Evolutionary conservation across 495 filamentous ascomycete species (phyloP), one percentile per base, ranked within the genome.

Genomic region (Darksidea phi): DNA sequence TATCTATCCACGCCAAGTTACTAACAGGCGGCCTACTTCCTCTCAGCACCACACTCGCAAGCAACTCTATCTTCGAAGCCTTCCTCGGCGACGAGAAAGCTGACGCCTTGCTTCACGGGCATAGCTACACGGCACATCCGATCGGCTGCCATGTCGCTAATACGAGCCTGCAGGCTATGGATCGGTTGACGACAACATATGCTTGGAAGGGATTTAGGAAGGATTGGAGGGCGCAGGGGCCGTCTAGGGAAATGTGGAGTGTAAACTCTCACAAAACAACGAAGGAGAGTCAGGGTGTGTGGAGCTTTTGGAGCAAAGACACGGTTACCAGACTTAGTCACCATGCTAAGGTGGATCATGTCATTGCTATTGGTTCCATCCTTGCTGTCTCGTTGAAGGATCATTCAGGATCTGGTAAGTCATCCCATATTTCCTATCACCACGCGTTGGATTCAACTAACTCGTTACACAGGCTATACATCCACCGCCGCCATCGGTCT

Each of bases 71-170:
- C 48, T 92, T 88, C 67, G 60, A 82, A n/a, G 80, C 84, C 1
- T 91, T 91, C 62, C 72, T 81, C 2, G 82, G 83, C 25, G 76
- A 78, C 0, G 80, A 88, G 37, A 91, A 90, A 75, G 80, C 79
- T 12, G 85, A 89, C 57, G 88, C 88, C 0, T 72, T 92, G 34
- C 76, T 92, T 34, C 88, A 92, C 64, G 88, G 88, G 0, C 88
- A 92, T 72, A 89, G 86, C 67, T 92, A 92, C 65, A 92, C 88
- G 0, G 88, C 88, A 2, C 88, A 92, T 70, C 77, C 88, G 0
- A 79, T 91, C 8, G 88, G 88, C 0, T 92, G 88, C 63, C 79
- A 83, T 13, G 87, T 91, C 12, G 88, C 87, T 0, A 74, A 82
- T 13, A 79, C 81, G 23, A 83, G 81, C 7, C 56, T 91, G 38